Percentiles rank a stretch among this genome's conserved stretches.
These are phyloP conservation scores for Russula foetens DNA, from an alignment of 768 basidiomycete genomes.

Conservation along the genomic window DNA sequence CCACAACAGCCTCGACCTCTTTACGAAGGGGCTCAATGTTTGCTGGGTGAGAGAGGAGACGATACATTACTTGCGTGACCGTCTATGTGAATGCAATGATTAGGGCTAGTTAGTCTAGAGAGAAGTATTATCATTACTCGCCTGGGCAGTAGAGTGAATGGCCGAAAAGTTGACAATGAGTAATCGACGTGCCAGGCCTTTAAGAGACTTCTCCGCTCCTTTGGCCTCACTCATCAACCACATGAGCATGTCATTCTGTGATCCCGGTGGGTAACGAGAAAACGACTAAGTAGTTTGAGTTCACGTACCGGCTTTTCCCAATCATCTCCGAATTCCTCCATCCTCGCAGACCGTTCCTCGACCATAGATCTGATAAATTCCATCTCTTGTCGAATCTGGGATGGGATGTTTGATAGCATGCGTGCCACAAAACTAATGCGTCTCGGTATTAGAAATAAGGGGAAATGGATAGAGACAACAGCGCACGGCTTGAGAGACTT, in stretches of 20 bases:
- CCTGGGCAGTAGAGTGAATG: constrained; percentile 28
- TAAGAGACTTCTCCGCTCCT: constrained; percentile 26
- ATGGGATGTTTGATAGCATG: constrained; percentile 14
- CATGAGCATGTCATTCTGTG: constrained; percentile 37
- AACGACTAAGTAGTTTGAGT: not conserved
- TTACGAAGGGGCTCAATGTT: constrained; percentile 26
- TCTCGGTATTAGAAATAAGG: not conserved
- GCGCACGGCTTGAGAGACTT: constrained; percentile 30
- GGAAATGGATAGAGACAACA: not conserved
- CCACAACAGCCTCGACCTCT: constrained; percentile 26
- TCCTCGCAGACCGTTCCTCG: constrained; percentile 20
- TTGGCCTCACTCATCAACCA: constrained; percentile 38
- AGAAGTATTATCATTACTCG: not conserved
- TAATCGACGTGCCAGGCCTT: constrained; percentile 27
- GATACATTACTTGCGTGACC: constrained; percentile 25
- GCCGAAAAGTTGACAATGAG: constrained; percentile 31
- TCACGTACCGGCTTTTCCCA: constrained; percentile 24
- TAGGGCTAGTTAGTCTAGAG: not conserved
- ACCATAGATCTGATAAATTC: constrained; percentile 3
- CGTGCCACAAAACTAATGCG: constrained; percentile 14
- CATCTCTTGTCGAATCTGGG: constrained; percentile 7
- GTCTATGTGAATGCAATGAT: constrained; percentile 17
- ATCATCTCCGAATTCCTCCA: constrained; percentile 19
- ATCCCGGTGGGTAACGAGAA: not conserved
- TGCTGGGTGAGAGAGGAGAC: constrained; percentile 25